These are phyloP conservation scores for Pharnaceum exiguum DNA, from an alignment of 148 eudicot species.

Conservation along the genomic window DNA sequence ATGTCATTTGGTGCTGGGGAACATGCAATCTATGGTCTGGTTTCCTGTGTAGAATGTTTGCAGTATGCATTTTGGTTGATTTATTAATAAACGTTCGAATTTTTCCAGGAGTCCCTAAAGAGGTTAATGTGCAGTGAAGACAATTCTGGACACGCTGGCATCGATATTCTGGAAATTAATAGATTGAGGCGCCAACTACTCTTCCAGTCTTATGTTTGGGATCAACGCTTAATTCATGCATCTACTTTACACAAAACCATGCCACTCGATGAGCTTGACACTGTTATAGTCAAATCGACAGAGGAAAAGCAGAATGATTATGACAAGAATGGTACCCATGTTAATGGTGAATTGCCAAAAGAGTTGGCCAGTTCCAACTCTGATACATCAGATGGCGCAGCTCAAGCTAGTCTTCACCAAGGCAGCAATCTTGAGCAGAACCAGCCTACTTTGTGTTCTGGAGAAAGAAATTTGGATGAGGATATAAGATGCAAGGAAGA, in stretches of 20 bases:
- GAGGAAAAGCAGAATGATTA: constrained; percentile 26
- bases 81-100: not conserved
- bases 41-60: not conserved
- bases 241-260: constrained; percentile 38
- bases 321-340: constrained; percentile 16
- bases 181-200: constrained; percentile 62
- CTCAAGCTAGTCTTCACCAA: constrained; percentile 17
- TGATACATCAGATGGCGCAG: constrained; percentile 16
- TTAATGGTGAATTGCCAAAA: constrained; percentile 6
- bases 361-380: constrained; percentile 23
- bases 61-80: not conserved
- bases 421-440: constrained; percentile 20
- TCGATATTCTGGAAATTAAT: constrained; percentile 89
- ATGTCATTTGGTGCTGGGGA: too few species aligned
- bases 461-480: constrained; percentile 17
- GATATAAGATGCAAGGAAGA: constrained; percentile 23
- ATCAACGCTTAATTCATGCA: constrained; percentile 65
- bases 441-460: constrained; percentile 19
- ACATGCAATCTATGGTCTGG: not conserved
- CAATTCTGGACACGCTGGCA: constrained; percentile 39
- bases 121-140: constrained; percentile 40
- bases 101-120: constrained; percentile 57
- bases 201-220: constrained; percentile 85
- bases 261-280: constrained; percentile 15
- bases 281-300: constrained; percentile 17